Base-by-base conservation (phyloP, 495 filamentous ascomycete genomes). In the Bryoglossum gracile region DNA sequence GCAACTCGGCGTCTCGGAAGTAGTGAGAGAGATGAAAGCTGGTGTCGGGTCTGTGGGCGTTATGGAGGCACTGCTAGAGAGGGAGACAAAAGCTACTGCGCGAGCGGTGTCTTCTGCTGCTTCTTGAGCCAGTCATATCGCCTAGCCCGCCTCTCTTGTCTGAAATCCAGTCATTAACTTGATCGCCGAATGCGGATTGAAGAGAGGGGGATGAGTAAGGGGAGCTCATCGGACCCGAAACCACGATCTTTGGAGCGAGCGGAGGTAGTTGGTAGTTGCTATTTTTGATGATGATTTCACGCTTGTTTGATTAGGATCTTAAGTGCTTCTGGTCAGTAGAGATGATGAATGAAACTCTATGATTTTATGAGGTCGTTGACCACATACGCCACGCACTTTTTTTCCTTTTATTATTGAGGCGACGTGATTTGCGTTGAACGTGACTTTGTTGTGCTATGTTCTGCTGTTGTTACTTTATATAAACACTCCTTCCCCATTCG, bases 1-100 rank as follows among this genome's bases (percentile, higher is more conserved):
- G 56, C 91, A 96, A 72, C 76, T 97, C 36, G 87, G 82, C 23
- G 69, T 95, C 48, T 68, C 69, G 23, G 65, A 78, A 21, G 57
- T 72, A n/a, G 57, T 69, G 21, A 55, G 64, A 26, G 69, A 74
- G 56, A 71, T 80, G 63, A 72, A 74, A 60, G 64, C 70, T 23
- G 70, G 65, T n/a, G 48, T 52, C 24, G 63, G 62, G 3, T 59
- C 67, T 16, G 59, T 60, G 21, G 58, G 57, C 36, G 58, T 70
- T 14, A 59, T 71, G 37, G 69, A 73, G 44, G 52, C 62, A 11
- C 48, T 69, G 8, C 62, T 69, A 8, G 67, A 66, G 43, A 45
- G 62, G n/a, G 69, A 74, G 61, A 57, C 60, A 13, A 53, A 62
- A 30, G 65, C 69, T 53, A 64, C 64, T 38, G 59, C 59, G 24